Conservation (phyloP, 169 alveolate genomes). For the Cryptosporidium tyzzeri region DNA sequence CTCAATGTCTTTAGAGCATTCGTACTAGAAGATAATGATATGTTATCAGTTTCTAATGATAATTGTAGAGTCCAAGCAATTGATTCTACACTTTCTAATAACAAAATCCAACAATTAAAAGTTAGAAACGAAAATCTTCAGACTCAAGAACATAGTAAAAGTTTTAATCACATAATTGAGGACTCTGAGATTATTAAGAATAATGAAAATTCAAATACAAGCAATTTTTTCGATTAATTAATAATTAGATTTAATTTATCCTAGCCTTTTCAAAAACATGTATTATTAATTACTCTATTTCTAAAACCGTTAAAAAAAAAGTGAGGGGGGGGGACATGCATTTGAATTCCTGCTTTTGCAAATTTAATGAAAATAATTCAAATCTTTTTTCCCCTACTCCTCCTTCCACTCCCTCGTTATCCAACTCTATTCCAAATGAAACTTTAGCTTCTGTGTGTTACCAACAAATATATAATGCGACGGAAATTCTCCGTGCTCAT, state of each 20-base stretch:
- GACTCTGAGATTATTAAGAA: constrained; percentile 1
- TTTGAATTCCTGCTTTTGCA: too few relatives aligned
- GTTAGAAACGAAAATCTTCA: neutral
- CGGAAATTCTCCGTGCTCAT: constrained; percentile 73
- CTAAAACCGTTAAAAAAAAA: neutral
- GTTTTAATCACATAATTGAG: neutral
- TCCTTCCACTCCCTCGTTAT: neutral
- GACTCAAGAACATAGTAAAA: neutral
- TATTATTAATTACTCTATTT: neutral
- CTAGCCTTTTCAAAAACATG: neutral
- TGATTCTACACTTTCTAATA: neutral
- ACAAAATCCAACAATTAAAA: neutral
- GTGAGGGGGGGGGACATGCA: neutral
- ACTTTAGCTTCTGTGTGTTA: constrained; percentile 44
- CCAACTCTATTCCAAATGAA: constrained; percentile 18
- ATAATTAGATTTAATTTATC: neutral
- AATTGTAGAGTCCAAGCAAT: neutral
- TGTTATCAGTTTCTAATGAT: neutral
- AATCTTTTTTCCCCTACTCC: too few relatives aligned
- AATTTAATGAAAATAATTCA: too few relatives aligned
- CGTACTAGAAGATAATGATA: constrained; percentile 40
- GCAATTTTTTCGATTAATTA: constrained; percentile 6
- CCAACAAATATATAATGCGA: constrained; percentile 67
- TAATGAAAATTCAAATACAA: constrained; percentile 28
- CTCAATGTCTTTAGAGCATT: constrained; percentile 71